phyloP scores from a whole-genome alignment of 2,329 filamentous ascomycete genomes.

The Alternaria hordeiaustralica region DNA sequence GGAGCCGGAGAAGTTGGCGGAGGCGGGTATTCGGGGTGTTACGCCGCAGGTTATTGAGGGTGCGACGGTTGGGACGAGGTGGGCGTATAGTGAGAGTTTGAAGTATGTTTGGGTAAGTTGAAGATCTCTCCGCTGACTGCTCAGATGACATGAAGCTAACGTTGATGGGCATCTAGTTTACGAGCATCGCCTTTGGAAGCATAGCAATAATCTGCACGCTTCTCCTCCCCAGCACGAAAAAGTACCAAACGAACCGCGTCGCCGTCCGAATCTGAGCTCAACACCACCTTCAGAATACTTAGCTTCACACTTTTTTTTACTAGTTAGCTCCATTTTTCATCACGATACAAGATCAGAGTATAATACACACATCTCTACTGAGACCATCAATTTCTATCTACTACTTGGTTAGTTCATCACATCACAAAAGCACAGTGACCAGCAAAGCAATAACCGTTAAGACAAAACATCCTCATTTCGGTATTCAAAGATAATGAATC shows the following conservation, averaged over 20 bases:
- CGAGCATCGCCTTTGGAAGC: constrained; percentile 35
- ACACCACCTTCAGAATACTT: background rate
- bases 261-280: constrained; percentile 38
- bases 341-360: too few species aligned
- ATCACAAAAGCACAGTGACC: too few species aligned
- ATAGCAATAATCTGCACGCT: constrained; percentile 40
- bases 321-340: too few species aligned
- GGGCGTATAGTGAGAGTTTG: constrained; percentile 40
- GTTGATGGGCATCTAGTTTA: constrained; percentile 20
- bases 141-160: background rate
- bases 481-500: constrained; percentile 9
- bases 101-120: constrained; percentile 38
- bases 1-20: constrained; percentile 23
- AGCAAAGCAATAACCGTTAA: too few species aligned
- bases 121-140: background rate
- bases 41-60: constrained; percentile 35
- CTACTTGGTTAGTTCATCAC: too few species aligned
- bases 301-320: background rate
- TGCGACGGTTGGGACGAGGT: constrained; percentile 35
- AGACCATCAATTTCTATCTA: too few species aligned
- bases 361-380: too few species aligned
- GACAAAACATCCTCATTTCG: too few species aligned
- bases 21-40: constrained; percentile 28
- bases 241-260: constrained; percentile 42
- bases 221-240: constrained; percentile 39